phyloP scores from a whole-genome alignment of 148 eudicot genomes.

The Arctostaphylos glauca region DNA sequence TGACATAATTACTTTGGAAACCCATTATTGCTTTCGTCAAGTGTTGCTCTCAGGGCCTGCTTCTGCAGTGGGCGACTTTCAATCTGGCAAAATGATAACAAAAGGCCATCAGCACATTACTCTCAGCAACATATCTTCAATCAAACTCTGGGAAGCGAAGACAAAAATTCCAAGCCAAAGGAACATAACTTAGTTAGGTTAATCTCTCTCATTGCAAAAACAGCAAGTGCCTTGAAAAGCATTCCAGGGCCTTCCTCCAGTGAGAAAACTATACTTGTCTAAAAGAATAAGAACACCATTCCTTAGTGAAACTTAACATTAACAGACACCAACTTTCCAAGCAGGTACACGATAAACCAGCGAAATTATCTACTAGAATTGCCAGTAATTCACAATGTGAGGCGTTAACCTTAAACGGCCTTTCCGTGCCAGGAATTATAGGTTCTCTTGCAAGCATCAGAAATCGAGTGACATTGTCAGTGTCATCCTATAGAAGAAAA shows the following conservation, averaged over 20 bases:
- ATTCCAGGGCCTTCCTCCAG: constrained; percentile 84
- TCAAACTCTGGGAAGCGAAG: background rate
- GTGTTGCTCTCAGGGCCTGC: constrained; percentile 34
- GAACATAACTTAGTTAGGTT: constrained; percentile 72
- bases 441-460: constrained; percentile 16
- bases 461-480: constrained; percentile 20
- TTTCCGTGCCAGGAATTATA: constrained; percentile 4
- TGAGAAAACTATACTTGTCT: constrained; percentile 91
- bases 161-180: constrained; percentile 4
- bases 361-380: background rate
- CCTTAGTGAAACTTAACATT: background rate
- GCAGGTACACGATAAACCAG: background rate
- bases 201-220: constrained; percentile 68
- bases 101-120: background rate
- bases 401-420: constrained; percentile 68
- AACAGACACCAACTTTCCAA: background rate
- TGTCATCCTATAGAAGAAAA: constrained; percentile 52
- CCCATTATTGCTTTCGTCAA: constrained; percentile 44
- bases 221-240: constrained; percentile 87
- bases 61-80: constrained; percentile 85
- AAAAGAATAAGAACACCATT: constrained; percentile 10
- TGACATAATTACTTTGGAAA: constrained; percentile 43
- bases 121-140: background rate
- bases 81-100: constrained; percentile 43
- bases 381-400: background rate